These are phyloP conservation scores for Trichophyton rubrum DNA, from an alignment of 2,329 filamentous ascomycete genomes.

Conservation along the genomic window DNA sequence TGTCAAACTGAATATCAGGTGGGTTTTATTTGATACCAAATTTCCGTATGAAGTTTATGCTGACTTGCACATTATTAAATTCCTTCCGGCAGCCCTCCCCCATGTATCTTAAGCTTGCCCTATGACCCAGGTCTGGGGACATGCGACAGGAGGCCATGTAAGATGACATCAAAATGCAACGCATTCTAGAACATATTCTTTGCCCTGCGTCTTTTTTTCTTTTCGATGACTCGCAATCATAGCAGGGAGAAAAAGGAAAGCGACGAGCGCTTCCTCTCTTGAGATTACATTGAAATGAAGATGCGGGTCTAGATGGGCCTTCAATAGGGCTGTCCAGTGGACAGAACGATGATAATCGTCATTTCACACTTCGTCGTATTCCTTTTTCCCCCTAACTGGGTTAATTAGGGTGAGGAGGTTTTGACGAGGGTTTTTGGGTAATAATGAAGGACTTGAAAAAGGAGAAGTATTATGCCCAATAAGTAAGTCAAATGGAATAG, in stretches of 20 bases:
- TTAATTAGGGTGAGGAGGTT: background rate
- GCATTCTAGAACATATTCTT: conserved; percentile 2
- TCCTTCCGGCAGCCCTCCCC: background rate
- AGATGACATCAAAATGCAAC: conserved; percentile 1
- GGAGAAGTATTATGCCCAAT: background rate
- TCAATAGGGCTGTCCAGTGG: background rate
- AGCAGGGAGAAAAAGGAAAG: background rate
- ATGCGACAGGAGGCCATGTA: conserved; percentile 2
- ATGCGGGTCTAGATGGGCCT: conserved; percentile 1
- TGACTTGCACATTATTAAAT: background rate
- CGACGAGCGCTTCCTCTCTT: too few relatives aligned
- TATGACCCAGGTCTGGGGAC: background rate
- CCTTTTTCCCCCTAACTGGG: background rate
- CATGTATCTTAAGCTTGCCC: background rate
- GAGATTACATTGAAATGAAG: background rate
- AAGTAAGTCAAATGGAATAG: background rate
- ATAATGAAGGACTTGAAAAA: background rate
- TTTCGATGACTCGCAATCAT: background rate
- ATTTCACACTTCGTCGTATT: background rate
- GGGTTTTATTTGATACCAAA: background rate
- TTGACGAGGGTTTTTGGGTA: background rate
- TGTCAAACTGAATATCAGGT: too few relatives aligned
- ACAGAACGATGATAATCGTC: background rate
- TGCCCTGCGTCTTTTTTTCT: background rate
- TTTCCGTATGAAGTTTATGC: background rate